Evolutionary conservation across 768 basidiomycete species (phyloP), one percentile per base, ranked within the genome.

Genomic region (Suillus discolor): DNA sequence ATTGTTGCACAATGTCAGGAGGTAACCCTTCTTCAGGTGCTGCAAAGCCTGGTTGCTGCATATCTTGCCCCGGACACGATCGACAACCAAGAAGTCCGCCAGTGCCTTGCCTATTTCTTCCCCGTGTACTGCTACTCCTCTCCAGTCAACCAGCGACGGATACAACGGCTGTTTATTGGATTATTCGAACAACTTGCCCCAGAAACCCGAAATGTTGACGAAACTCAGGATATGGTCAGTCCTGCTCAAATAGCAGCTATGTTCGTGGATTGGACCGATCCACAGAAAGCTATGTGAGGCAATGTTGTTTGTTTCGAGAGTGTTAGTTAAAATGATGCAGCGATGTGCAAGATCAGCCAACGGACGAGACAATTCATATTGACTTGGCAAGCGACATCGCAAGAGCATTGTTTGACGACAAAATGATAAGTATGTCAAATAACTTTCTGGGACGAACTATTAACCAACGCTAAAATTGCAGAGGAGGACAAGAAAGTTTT

Each of bases 211-310:
- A 88, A 89, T 16, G 75, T 89, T 28, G 92, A 92, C 4, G 89
- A 89, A 1, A 89, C 86, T 55, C 85, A 91, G 71, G 85, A 88
- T 49, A 91, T 92, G 88, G 85, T 94, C 13, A 78, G 85, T 0
- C 86, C 91, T 0, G 78, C 86, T 23, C 91, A 94, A 71, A 88
- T 94, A 65, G 89, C 87, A 0, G 79, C 89, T n/a, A 84, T 96
- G 77, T 83, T 96, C 71, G 82, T 90, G 3, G 94, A 96, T 69
- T 97, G 95, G 94, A 93, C 91, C 4, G 90, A 96, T 73, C 91
- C 93, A 0, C 82, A 86, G 71, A 94, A 92, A 71, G 84, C 85
- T 42, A 83, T 86, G 72, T 85, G 71, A 80, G 81, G 78, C 72
- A 78, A 79, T 68, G 18, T 70, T 38, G 3, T 53, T 59, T 34